Conservation (phyloP, 2,329 filamentous ascomycete species). For the Phaeoacremonium minimum region DNA sequence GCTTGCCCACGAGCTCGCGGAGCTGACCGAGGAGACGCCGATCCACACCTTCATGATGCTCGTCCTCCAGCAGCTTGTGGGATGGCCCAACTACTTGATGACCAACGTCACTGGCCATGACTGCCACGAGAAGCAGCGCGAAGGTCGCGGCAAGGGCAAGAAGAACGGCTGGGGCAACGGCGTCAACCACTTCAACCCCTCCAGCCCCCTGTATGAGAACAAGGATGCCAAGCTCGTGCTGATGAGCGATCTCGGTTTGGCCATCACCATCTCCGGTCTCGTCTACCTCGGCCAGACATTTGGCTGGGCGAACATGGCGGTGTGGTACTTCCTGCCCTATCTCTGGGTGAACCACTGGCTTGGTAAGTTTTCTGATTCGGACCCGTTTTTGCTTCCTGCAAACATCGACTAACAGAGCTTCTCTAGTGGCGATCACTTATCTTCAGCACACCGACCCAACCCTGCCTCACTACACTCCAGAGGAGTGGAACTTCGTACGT, state of each 20-base stretch:
- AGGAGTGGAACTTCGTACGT: conserved; percentile 88
- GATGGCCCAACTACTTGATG: conserved; percentile 89
- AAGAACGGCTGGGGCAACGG: conserved; percentile 72
- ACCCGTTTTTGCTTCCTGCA: background rate
- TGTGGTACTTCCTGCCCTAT: conserved; percentile 96
- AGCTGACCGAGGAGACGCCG: conserved; percentile 93
- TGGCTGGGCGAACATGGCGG: conserved; percentile 79
- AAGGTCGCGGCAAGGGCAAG: conserved; percentile 93
- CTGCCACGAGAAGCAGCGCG: conserved; percentile 82
- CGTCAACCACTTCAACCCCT: conserved; percentile 93
- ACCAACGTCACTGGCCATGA: conserved; percentile 96
- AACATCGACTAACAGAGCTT: conserved; percentile 1
- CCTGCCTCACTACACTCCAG: conserved; percentile 84
- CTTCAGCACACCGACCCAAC: conserved; percentile 95
- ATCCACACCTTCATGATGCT: conserved; percentile 72
- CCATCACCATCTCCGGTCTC: conserved; percentile 57
- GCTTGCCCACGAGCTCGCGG: conserved; percentile 74
- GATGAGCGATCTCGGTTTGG: conserved; percentile 79
- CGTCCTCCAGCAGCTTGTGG: conserved; percentile 79
- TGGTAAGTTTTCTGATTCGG: conserved; percentile 55
- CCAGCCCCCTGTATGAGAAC: conserved; percentile 85
- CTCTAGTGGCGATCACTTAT: conserved; percentile 86
- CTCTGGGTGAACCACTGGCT: conserved; percentile 99
- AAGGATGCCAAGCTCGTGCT: conserved; percentile 85
- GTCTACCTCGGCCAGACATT: conserved; percentile 69